Base-by-base conservation (phyloP, 768 basidiomycete genomes). In the Termitomyces sp. region DNA sequence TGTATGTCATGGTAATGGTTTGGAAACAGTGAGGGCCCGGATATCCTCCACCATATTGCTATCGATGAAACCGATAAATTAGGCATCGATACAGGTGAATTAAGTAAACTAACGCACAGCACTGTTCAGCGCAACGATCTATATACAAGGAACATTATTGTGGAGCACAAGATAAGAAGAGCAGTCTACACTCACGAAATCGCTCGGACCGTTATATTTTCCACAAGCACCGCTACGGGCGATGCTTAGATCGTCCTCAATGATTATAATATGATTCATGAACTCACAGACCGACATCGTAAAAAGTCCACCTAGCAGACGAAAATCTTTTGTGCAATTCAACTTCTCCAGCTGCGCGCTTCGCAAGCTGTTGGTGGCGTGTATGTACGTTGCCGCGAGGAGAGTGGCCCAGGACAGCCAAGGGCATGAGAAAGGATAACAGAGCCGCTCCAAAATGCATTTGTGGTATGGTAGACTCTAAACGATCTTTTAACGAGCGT, bases 1-100 rank as follows among this genome's bases (percentile, higher is more conserved):
- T 74, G 64, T 76, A 84, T 5, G 74, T 71, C 70, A 93, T 84
- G 10, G 78, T 80, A 61, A 93, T 86, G 20, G 61, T 64, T 65
- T 80, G 71, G 66, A 79, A 80, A 69, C 91, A 93, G 39, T 83
- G 52, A 22, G 83, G 82, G 1, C 87, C 83, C 5, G 89, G 87
- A 68, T 83, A 88, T 6, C 79, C 79, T 41, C 58, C 58, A 14
- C 86, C 86, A 63, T 71, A 89, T 73, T 86, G 78, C 66, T 77
- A 64, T 39, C 16, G 16, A 34, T 26, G 14, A 36, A 9, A 39
- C 24, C 27, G 36, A 6, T 20, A 41, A 20, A 39, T 47, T 22
- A 47, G 44, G 16, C 16, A 5, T 22, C 20, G 29, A 32, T 39
- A 37, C 37, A 39, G 12, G 3, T 7, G 1, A 18, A 10, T 13